These are phyloP conservation scores for Claviceps capensis DNA, from an alignment of 2,329 filamentous ascomycete genomes.

Conservation along the genomic window DNA sequence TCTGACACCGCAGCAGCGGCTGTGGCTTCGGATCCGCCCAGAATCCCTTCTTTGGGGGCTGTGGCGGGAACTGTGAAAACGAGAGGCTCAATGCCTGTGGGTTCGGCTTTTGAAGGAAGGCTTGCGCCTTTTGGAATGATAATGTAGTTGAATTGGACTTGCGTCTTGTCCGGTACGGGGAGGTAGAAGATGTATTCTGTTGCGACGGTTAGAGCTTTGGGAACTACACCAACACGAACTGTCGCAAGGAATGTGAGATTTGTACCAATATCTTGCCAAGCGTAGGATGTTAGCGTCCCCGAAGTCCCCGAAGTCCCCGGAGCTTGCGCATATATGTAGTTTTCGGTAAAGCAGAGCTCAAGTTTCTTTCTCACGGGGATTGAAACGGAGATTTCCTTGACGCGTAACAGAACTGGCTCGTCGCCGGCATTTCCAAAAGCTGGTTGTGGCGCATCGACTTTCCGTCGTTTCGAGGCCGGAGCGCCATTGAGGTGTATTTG, in stretches of 20 bases:
- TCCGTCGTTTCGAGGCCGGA: constrained; percentile 38
- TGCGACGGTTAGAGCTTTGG: constrained; percentile 5
- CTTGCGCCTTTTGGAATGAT: constrained; percentile 44
- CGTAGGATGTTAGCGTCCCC: constrained; percentile 39
- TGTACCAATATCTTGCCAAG: constrained; percentile 49
- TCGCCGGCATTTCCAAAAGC: constrained; percentile 22
- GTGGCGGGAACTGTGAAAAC: constrained; percentile 49
- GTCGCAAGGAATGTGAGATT: background rate
- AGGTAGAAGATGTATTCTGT: constrained; percentile 49
- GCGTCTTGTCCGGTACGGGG: constrained; percentile 50
- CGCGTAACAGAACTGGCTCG: constrained; percentile 41
- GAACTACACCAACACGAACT: too few species aligned
- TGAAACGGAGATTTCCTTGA: constrained; percentile 55
- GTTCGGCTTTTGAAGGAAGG: constrained; percentile 33
- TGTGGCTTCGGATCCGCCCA: constrained; percentile 35
- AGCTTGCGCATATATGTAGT: constrained; percentile 43
- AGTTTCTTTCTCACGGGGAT: constrained; percentile 57
- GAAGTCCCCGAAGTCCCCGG: constrained; percentile 39
- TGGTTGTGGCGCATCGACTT: constrained; percentile 29
- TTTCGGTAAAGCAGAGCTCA: constrained; percentile 47
- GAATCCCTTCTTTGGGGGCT: constrained; percentile 45
- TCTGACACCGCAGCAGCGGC: constrained; percentile 42
- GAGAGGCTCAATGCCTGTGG: constrained; percentile 38
- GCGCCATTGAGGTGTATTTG: constrained; percentile 27
- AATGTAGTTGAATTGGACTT: constrained; percentile 52